Evolutionary conservation across 2,329 filamentous ascomycete species (phyloP).

Genomic region (Waltergamsia citrina): DNA sequence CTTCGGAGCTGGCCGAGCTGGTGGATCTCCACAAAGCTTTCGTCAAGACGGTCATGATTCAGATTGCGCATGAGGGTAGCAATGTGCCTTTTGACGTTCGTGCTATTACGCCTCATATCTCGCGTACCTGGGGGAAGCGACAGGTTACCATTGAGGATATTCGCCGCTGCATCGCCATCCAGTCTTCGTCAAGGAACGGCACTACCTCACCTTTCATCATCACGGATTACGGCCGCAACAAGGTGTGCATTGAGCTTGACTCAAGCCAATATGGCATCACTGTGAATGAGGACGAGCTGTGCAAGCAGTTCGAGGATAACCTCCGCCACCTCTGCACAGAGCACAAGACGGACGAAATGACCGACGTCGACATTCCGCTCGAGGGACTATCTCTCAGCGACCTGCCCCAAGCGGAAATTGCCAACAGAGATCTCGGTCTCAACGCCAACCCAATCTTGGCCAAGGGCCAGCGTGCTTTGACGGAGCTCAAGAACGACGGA

Average conservation of each 20-base stretch:
- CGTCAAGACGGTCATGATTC: slow-evolving; percentile 57
- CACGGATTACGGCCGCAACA: slow-evolving; percentile 42
- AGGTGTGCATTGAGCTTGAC: slow-evolving; percentile 49
- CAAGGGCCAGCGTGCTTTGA: slow-evolving; percentile 60
- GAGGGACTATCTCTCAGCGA: slow-evolving; percentile 39
- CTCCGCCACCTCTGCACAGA: slow-evolving; percentile 34
- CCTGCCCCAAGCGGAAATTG: slow-evolving; percentile 24
- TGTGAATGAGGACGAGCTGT: slow-evolving; percentile 41
- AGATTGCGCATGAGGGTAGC: slow-evolving; percentile 59
- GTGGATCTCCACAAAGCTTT: slow-evolving; percentile 57
- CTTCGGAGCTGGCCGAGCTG: slow-evolving; percentile 46
- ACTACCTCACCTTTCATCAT: slow-evolving; percentile 30
- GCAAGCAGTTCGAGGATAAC: slow-evolving; percentile 43
- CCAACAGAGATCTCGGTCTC: slow-evolving; percentile 15
- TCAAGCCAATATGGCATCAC: slow-evolving; percentile 15
- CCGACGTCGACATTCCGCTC: slow-evolving; percentile 38
- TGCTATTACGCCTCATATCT: slow-evolving; percentile 50
- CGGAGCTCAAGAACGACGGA: slow-evolving; percentile 57
- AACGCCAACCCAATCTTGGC: slow-evolving; percentile 48
- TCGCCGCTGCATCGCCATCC: slow-evolving; percentile 56
- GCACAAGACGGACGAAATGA: slow-evolving; percentile 16
- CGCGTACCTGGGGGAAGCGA: slow-evolving; percentile 64
- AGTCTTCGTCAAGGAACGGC: slow-evolving; percentile 25
- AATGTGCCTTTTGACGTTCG: slow-evolving; percentile 54
- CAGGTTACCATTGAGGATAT: slow-evolving; percentile 57